These are phyloP conservation scores for Penstemon barbatus DNA, from an alignment of 257 asterid species.

Conservation along the genomic window DNA sequence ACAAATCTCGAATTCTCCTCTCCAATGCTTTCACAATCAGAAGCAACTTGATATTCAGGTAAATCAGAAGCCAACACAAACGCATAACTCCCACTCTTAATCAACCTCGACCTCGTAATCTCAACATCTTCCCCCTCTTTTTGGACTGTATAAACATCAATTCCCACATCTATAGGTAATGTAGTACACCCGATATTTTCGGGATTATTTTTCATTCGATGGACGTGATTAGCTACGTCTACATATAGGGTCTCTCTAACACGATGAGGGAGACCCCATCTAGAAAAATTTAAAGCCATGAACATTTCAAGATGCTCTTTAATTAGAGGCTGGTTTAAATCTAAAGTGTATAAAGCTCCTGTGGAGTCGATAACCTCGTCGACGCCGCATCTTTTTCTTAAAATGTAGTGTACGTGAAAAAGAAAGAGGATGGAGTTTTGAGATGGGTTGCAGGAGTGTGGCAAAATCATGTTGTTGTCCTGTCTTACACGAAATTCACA, in stretches of 20 bases:
- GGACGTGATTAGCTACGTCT: neutral
- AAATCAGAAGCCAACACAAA: constrained; percentile 12
- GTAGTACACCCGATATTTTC: neutral
- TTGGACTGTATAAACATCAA: constrained; percentile 10
- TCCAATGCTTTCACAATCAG: neutral
- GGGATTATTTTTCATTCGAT: neutral
- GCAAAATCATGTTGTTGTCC: constrained; percentile 21
- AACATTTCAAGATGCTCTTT: constrained; percentile 20
- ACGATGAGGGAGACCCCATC: constrained; percentile 15
- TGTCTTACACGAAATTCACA: constrained; percentile 1
- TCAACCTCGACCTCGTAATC: constrained; percentile 14
- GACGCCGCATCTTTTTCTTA: neutral
- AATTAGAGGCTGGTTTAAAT: neutral
- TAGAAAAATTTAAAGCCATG: constrained; percentile 13
- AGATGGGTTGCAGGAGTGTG: neutral
- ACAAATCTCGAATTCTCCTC: neutral
- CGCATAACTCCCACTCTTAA: constrained; percentile 3
- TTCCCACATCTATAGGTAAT: neutral
- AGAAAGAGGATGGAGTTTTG: constrained; percentile 14
- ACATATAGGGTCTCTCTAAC: neutral
- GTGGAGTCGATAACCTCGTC: constrained; percentile 4
- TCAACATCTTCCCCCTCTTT: neutral
- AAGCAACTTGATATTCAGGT: constrained; percentile 6
- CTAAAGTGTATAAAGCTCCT: constrained; percentile 3
- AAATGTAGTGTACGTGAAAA: neutral